phyloP scores from a whole-genome alignment of 139 green algal genomes.

The Coelastrella sp. region DNA sequence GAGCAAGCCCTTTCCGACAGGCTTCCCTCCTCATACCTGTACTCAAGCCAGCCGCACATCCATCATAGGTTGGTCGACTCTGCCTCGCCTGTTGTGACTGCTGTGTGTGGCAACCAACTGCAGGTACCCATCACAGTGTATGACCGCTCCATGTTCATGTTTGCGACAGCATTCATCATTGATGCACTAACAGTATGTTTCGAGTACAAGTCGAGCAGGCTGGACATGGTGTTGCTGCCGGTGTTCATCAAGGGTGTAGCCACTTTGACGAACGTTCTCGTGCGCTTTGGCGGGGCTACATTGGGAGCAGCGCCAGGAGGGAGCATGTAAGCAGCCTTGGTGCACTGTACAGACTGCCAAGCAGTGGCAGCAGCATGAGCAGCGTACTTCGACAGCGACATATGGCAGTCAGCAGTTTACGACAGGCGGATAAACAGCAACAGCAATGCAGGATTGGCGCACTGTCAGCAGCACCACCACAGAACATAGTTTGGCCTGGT shows the following conservation, averaged over 20 bases:
- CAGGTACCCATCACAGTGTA: slow-evolving; percentile 58
- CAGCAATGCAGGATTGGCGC: too few relatives aligned
- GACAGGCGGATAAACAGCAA: too few relatives aligned
- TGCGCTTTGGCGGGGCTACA: slow-evolving; percentile 31
- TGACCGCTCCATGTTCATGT: slow-evolving; percentile 59
- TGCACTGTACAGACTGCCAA: background rate
- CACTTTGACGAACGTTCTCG: slow-evolving; percentile 63
- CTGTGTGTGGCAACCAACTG: background rate
- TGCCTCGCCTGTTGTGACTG: background rate
- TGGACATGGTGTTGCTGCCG: slow-evolving; percentile 81
- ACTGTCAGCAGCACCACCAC: too few relatives aligned
- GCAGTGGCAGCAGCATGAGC: background rate
- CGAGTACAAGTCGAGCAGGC: slow-evolving; percentile 67
- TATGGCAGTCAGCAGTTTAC: too few relatives aligned
- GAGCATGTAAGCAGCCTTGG: slow-evolving; percentile 27
- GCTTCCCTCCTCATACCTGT: too few relatives aligned
- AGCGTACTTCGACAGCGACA: too few relatives aligned
- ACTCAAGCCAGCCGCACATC: background rate
- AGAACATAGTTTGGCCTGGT: too few relatives aligned
- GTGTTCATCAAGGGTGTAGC: slow-evolving; percentile 71
- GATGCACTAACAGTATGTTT: slow-evolving; percentile 62
- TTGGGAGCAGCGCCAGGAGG: background rate
- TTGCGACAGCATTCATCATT: slow-evolving; percentile 51
- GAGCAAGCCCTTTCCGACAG: too few relatives aligned
- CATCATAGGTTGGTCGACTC: background rate